These are phyloP conservation scores for Fermentozyma sake DNA, from an alignment of 1,139 yeast genomes.

Conservation along the genomic window DNA sequence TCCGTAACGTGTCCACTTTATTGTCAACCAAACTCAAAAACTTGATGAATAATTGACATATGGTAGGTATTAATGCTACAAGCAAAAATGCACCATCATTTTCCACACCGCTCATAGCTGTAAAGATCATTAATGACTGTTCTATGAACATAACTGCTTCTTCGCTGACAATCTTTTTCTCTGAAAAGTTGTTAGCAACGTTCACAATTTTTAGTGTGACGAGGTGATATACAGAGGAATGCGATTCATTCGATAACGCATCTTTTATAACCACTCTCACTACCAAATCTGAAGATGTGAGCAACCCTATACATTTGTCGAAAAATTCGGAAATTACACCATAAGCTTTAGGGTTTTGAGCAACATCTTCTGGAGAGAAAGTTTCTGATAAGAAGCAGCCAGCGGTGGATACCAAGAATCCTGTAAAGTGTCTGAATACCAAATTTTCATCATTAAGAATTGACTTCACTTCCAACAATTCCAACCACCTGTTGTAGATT, in stretches of 20 bases:
- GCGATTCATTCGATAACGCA: slow-evolving; percentile 43
- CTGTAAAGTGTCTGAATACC: slow-evolving; percentile 58
- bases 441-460: slow-evolving; percentile 28
- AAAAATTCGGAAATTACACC: slow-evolving; percentile 39
- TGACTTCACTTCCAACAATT: slow-evolving; percentile 22
- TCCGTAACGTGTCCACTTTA: slow-evolving; percentile 37
- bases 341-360: slow-evolving; percentile 22
- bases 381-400: slow-evolving; percentile 46
- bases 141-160: slow-evolving; percentile 36
- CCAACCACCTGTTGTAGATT: slow-evolving; percentile 54
- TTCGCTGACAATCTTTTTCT: slow-evolving; percentile 21
- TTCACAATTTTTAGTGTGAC: slow-evolving; percentile 30
- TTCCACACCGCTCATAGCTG: slow-evolving; percentile 32
- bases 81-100: slow-evolving; percentile 38
- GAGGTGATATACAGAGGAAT: slow-evolving; percentile 39
- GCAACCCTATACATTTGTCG: slow-evolving; percentile 46
- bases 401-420: slow-evolving; percentile 55
- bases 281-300: slow-evolving; percentile 47
- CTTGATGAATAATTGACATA: slow-evolving; percentile 25
- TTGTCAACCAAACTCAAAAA: slow-evolving; percentile 32
- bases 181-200: slow-evolving; percentile 23
- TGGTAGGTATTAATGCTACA: slow-evolving; percentile 30
- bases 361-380: slow-evolving; percentile 22
- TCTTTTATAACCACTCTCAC: slow-evolving; percentile 45
- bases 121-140: slow-evolving; percentile 34